Percentiles rank a stretch among this genome's conserved stretches.
Evolutionary conservation across 768 basidiomycete genomes (phyloP).

Genomic region (Amanita muscaria): DNA sequence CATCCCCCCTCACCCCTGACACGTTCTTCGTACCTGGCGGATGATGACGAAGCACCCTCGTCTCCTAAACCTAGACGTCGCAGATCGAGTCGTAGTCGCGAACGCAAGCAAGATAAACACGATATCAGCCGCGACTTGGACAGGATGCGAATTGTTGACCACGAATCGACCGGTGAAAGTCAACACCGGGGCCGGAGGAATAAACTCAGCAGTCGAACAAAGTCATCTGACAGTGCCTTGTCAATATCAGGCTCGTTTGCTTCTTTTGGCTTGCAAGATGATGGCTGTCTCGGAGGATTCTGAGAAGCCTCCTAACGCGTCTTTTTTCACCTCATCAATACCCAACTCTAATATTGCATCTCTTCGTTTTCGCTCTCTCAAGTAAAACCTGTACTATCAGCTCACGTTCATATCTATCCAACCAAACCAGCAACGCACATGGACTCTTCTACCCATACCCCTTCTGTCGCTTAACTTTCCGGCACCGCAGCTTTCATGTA

Average conservation of each 20-base stretch:
- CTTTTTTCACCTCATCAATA: too few species aligned
- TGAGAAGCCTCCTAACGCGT: too few species aligned
- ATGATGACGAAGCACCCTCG: conserved; percentile 6
- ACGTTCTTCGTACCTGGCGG: conserved; percentile 8
- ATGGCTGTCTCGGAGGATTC: conserved; percentile 38
- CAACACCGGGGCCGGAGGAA: neutral
- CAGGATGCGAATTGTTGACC: conserved; percentile 28
- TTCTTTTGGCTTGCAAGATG: conserved; percentile 24
- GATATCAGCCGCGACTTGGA: conserved; percentile 28
- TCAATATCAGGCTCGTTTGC: conserved; percentile 12
- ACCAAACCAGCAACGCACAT: too few species aligned
- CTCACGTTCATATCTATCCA: too few species aligned
- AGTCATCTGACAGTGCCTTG: conserved; percentile 13
- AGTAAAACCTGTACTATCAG: too few species aligned
- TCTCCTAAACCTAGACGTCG: conserved; percentile 17
- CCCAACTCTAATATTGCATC: too few species aligned
- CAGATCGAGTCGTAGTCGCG: conserved; percentile 15
- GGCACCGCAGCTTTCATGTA: too few species aligned
- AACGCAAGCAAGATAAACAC: conserved; percentile 20
- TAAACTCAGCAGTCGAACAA: conserved; percentile 13
- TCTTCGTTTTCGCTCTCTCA: too few species aligned
- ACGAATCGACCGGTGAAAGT: conserved; percentile 11
- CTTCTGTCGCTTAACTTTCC: too few species aligned
- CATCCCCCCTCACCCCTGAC: conserved; percentile 20
- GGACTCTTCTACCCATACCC: too few species aligned